Conservation (phyloP, 306 rosid genomes). For the Rubus idaeus region DNA sequence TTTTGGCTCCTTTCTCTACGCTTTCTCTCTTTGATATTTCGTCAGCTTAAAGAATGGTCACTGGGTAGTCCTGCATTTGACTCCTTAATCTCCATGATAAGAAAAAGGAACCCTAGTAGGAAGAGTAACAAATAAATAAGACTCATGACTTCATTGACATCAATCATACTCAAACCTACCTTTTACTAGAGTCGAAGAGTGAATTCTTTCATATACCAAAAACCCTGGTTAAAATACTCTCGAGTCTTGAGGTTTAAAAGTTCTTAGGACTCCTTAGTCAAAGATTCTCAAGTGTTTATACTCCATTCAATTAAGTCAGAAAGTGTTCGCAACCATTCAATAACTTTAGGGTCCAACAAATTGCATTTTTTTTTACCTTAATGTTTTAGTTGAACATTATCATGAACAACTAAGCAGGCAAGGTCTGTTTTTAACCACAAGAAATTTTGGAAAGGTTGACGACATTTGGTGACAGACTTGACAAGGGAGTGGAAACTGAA, state of each 20-base stretch:
- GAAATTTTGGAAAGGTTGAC: background rate
- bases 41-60: constrained; percentile 5
- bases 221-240: background rate
- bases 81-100: background rate
- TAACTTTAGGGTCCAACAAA: background rate
- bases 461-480: background rate
- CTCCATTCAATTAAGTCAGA: background rate
- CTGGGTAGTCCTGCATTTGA: constrained; percentile 13
- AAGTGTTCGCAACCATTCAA: background rate
- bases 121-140: background rate
- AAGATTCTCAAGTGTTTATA: background rate
- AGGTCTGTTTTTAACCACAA: constrained; percentile 9
- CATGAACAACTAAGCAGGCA: background rate
- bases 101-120: background rate
- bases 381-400: background rate
- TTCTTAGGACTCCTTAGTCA: background rate
- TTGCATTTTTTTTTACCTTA: background rate
- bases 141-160: background rate
- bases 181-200: background rate
- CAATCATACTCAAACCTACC: background rate
- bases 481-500: too few relatives aligned
- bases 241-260: background rate
- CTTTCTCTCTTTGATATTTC: constrained; percentile 16
- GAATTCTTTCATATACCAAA: background rate
- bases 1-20: constrained; percentile 22